Percentiles rank a stretch among this genome's conserved stretches.
Evolutionary conservation across 2,329 filamentous ascomycete species (phyloP).

Genomic region (Drechslerella stenobrocha): DNA sequence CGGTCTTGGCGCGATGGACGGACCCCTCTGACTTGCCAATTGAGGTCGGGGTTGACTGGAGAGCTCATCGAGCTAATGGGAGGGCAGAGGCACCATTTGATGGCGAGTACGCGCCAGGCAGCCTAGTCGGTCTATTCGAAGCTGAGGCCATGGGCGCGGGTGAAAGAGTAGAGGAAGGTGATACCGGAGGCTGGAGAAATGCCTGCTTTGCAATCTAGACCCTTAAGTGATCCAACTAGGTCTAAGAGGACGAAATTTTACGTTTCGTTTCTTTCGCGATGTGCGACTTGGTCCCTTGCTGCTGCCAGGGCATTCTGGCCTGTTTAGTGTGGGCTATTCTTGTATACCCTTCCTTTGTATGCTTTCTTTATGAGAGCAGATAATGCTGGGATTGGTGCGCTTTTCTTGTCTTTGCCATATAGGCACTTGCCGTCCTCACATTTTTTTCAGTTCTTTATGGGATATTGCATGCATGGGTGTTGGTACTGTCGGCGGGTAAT

Average conservation of each 20-base stretch:
- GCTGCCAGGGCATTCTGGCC: constrained; percentile 1
- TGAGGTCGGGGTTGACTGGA: constrained; percentile 75
- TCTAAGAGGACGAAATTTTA: constrained; percentile 7
- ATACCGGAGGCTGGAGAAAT: constrained; percentile 76
- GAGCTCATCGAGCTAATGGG: constrained; percentile 63
- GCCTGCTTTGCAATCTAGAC: constrained; percentile 53
- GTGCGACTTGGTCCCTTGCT: constrained; percentile 8
- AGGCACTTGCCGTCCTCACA: too few relatives aligned
- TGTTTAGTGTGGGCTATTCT: constrained; percentile 16
- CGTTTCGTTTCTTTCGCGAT: not conserved
- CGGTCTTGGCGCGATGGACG: constrained; percentile 68
- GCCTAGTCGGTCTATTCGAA: constrained; percentile 85
- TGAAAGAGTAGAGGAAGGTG: constrained; percentile 74
- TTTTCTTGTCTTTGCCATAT: too few relatives aligned
- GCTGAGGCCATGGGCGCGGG: constrained; percentile 72
- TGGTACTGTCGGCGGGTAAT: too few relatives aligned
- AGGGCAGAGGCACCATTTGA: constrained; percentile 67
- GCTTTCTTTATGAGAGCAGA: too few relatives aligned
- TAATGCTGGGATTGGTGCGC: too few relatives aligned
- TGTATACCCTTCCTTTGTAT: too few relatives aligned
- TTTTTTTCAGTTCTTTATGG: too few relatives aligned
- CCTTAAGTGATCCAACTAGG: not conserved
- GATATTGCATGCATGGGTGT: too few relatives aligned
- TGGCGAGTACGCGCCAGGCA: constrained; percentile 84
- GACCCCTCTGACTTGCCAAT: constrained; percentile 73